Evolutionary conservation across 495 filamentous ascomycete species (phyloP).

Genomic region (Trichoderma parareesei): DNA sequence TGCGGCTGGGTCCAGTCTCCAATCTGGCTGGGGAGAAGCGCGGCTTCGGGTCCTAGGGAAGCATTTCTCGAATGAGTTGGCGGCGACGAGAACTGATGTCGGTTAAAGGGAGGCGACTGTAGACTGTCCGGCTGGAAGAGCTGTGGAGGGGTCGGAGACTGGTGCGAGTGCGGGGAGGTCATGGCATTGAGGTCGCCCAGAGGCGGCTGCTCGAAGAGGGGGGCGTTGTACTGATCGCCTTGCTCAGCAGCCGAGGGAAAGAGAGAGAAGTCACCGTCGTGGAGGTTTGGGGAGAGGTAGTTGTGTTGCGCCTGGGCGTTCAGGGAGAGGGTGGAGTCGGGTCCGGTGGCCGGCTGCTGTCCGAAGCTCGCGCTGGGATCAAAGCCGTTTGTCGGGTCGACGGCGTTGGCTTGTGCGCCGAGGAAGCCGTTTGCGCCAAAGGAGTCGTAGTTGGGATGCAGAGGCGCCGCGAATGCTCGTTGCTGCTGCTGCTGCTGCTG

Average conservation of each 20-base stretch:
- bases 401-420: slow-evolving; percentile 8
- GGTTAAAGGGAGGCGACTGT: slow-evolving; percentile 49
- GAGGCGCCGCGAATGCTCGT: slow-evolving; percentile 24
- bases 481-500: slow-evolving; percentile 35
- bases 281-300: slow-evolving; percentile 35
- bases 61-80: slow-evolving; percentile 64
- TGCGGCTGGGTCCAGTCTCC: slow-evolving; percentile 62
- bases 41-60: slow-evolving; percentile 72
- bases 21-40: slow-evolving; percentile 55
- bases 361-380: slow-evolving; percentile 33
- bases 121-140: slow-evolving; percentile 56
- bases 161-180: slow-evolving; percentile 52
- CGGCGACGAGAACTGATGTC: slow-evolving; percentile 46
- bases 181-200: slow-evolving; percentile 59
- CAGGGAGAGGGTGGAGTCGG: slow-evolving; percentile 24
- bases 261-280: slow-evolving; percentile 44
- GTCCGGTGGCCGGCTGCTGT: slow-evolving; percentile 27
- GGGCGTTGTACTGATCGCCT: slow-evolving; percentile 36
- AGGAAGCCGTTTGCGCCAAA: slow-evolving; percentile 29
- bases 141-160: slow-evolving; percentile 59
- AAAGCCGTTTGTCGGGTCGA: slow-evolving; percentile 27
- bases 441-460: slow-evolving; percentile 24
- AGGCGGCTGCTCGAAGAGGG: slow-evolving; percentile 53
- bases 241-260: slow-evolving; percentile 33
- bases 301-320: slow-evolving; percentile 22